Base-by-base conservation (phyloP, 1,284 basidiomycete genomes). In the Cutaneotrichosporon arboriforme region DNA sequence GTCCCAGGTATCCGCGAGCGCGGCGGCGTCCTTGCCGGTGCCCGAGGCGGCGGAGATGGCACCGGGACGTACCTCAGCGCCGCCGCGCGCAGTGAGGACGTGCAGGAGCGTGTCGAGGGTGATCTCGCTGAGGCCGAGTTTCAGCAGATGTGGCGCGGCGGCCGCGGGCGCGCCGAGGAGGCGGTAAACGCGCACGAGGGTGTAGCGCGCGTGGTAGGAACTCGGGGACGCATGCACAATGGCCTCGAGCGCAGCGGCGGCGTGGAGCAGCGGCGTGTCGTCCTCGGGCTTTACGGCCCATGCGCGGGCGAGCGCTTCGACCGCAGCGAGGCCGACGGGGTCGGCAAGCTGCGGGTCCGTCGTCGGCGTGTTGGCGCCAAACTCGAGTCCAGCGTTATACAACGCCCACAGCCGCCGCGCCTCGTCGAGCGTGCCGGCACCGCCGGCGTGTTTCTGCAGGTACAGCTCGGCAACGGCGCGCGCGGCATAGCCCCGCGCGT, bases 331-430 rank as follows among this genome's bases (percentile, higher is more conserved):
- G 13, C 67, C 69, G 8, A 68, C 51, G 2, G 59, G 46, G 46
- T 73, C 68, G 1, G 69, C 64, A 0, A 65, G 64, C 51, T 68
- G 65, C 22, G 68, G 58, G 46, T 73, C 71, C 5, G 67, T 70
- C 39, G 60, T 62, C 0, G 68, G 64, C 10, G 70, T 51, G 44
- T 64, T 63, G 14, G 49, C 46, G 21, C 68, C 68, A 52, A 70
- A 68, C 46, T 49, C 44, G 20, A 66, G 46, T 0, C 69, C 71
- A 14, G 52, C 51, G 4, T 38, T 18, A 51, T 70, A 73, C 36
- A 70, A 44, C 18, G 43, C 44, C 69, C 69, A 72, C 18, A 61
- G 56, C 14, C 47, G 35, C 14, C 51, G 36, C 8, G 61, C 51
- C 33, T 62, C 61, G 8, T 51, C 51, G 10, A 52, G 10, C 1